phyloP scores from a whole-genome alignment of 2,329 filamentous ascomycete species.

The Massarina eburnea region DNA sequence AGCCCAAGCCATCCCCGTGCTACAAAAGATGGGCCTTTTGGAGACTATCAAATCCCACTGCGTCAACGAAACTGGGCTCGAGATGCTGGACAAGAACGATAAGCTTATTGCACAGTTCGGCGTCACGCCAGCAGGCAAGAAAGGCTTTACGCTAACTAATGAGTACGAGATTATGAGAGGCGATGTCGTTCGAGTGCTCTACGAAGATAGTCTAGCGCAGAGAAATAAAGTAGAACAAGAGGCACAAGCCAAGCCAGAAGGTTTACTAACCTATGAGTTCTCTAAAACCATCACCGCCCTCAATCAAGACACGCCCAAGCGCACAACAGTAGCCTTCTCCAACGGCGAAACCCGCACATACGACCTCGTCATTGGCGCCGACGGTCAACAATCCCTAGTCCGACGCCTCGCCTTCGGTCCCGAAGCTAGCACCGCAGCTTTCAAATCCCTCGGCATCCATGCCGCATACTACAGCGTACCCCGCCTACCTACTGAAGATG shows the following conservation, averaged over 20 bases:
- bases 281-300: constrained; percentile 23
- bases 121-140: constrained; percentile 6
- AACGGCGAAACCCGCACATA: constrained; percentile 48
- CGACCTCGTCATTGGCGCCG: constrained; percentile 58
- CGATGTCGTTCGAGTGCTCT: constrained; percentile 53
- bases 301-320: constrained; percentile 27
- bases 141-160: constrained; percentile 7
- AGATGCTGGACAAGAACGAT: constrained; percentile 33
- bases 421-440: constrained; percentile 11
- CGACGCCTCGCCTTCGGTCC: constrained; percentile 11
- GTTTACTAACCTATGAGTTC: constrained; percentile 33
- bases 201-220: constrained; percentile 49
- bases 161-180: constrained; percentile 54
- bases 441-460: constrained; percentile 22
- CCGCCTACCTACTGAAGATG: constrained; percentile 33
- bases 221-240: constrained; percentile 17
- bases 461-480: constrained; percentile 42
- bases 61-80: constrained; percentile 44
- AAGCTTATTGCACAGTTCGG: constrained; percentile 19
- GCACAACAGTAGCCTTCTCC: constrained; percentile 45
- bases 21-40: constrained; percentile 45
- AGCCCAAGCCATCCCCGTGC: constrained; percentile 44
- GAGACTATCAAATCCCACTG: constrained; percentile 31
- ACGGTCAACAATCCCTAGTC: constrained; percentile 55
- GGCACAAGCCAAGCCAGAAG: constrained; percentile 14